Evolutionary conservation across 2,329 filamentous ascomycete genomes (phyloP).

Genomic region (Alternaria novae-zelandiae): DNA sequence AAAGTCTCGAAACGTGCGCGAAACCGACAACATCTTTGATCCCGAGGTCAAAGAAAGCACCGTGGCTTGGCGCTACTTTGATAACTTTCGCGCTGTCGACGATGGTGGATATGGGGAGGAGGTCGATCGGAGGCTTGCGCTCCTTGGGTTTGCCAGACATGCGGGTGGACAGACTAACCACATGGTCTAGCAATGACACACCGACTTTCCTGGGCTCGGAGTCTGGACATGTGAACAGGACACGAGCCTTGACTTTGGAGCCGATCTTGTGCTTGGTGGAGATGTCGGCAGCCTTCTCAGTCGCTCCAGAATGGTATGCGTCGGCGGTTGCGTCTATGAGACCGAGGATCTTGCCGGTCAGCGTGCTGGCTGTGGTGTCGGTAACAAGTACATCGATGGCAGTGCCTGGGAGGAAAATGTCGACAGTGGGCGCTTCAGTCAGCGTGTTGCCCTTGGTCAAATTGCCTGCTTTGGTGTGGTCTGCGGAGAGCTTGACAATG

Average conservation of each 20-base stretch:
- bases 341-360: constrained; percentile 90
- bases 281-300: constrained; percentile 71
- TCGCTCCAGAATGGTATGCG: constrained; percentile 82
- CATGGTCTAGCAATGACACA: constrained; percentile 85
- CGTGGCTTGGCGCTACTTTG: constrained; percentile 79
- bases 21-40: constrained; percentile 77
- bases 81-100: constrained; percentile 79
- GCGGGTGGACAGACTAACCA: constrained; percentile 67
- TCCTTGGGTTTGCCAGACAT: constrained; percentile 47
- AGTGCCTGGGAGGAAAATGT: constrained; percentile 90
- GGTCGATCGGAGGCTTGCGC: constrained; percentile 62
- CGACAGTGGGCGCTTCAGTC: constrained; percentile 81
- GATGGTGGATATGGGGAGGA: constrained; percentile 74
- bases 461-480: constrained; percentile 72
- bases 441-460: constrained; percentile 70
- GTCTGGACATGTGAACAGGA: constrained; percentile 85
- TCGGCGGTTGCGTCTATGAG: constrained; percentile 91
- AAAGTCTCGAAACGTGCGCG: constrained; percentile 90
- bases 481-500: constrained; percentile 83
- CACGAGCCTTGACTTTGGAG: constrained; percentile 81
- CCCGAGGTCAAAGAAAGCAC: constrained; percentile 78
- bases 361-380: constrained; percentile 74
- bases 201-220: constrained; percentile 83
- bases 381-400: constrained; percentile 83
- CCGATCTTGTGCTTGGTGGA: constrained; percentile 82